Base-by-base conservation (phyloP, 805 yeast genomes). In the Starmera quercuum region DNA sequence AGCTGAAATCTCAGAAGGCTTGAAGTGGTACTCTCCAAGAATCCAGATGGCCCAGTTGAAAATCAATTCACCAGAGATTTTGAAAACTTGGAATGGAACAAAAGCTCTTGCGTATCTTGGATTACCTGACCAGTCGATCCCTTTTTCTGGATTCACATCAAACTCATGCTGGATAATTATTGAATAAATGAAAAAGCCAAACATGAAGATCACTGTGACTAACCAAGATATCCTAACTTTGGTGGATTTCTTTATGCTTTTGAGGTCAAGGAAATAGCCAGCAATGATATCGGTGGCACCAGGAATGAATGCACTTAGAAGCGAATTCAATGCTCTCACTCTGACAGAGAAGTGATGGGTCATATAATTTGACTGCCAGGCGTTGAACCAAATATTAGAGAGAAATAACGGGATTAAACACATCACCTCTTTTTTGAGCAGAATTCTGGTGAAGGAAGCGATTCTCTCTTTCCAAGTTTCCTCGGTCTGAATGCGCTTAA, bases 1-100 rank as follows among this genome's bases (percentile, higher is more conserved):
- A 28, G 47, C 44, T 2, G 49, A 33, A 18, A 50, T 33, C 22
- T 51, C 54, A 11, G 38, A 32, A 5, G 45, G 28, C 2, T 35
- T 15, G 30, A 44, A 50, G 11, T 43, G 45, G 25, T 39, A 47
- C 9, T 40, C 39, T n/a, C 55, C 49, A 24, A 46, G 37, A 4
- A 43, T 40, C 57, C 57, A 52, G 31, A 40, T 47, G 18, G 45
- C 31, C 53, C 54, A 50, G 23, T 48, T 46, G 39, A 47, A 49
- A 4, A 41, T 32, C 8, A 44, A 35, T 36, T 52, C 55, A 29
- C 36, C 38, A 4, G 44, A 40, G 16, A 49, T 39, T 17, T 44
- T 49, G 36, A 47, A 50, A 8, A 50, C 24, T 28, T 44, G 47
- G 19, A 46, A 38, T 7, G 55, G 55, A 20, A 50, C 37, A 31